phyloP scores from a whole-genome alignment of 257 asterid species.

The Primulina huaijiensis region DNA sequence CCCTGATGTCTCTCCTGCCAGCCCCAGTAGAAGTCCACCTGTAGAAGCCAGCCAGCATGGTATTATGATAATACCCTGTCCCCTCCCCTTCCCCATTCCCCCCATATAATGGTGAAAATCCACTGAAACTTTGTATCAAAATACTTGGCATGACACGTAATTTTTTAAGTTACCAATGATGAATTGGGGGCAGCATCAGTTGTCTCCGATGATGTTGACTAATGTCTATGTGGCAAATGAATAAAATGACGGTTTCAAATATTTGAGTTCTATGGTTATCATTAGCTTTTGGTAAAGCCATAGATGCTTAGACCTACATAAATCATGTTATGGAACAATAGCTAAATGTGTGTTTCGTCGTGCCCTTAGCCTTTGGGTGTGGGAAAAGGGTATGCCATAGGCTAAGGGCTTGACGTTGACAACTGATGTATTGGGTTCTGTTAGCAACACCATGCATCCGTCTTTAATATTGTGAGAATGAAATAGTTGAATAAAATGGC shows the following conservation, averaged over 20 bases:
- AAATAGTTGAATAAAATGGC: background rate
- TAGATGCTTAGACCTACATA: background rate
- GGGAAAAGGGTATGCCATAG: background rate
- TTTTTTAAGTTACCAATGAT: background rate
- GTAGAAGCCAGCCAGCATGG: slow-evolving; percentile 61
- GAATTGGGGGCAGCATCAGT: background rate
- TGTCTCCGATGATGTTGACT: background rate
- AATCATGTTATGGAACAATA: background rate
- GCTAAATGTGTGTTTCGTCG: background rate
- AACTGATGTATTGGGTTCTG: background rate
- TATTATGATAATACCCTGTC: slow-evolving; percentile 25
- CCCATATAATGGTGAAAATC: background rate
- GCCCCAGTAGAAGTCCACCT: slow-evolving; percentile 57
- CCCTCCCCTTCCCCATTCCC: background rate
- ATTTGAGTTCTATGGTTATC: no score
- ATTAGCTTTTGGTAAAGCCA: no score
- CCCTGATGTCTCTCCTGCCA: slow-evolving; percentile 66
- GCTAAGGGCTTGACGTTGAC: background rate
- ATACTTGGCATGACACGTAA: background rate
- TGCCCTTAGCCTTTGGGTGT: background rate
- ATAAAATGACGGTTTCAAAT: background rate
- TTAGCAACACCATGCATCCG: background rate
- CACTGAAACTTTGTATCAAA: background rate
- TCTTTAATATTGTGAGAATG: background rate
- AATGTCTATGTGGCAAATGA: background rate